phyloP scores from a whole-genome alignment of 2,329 filamentous ascomycete species.

The Pleomassaria siparia region DNA sequence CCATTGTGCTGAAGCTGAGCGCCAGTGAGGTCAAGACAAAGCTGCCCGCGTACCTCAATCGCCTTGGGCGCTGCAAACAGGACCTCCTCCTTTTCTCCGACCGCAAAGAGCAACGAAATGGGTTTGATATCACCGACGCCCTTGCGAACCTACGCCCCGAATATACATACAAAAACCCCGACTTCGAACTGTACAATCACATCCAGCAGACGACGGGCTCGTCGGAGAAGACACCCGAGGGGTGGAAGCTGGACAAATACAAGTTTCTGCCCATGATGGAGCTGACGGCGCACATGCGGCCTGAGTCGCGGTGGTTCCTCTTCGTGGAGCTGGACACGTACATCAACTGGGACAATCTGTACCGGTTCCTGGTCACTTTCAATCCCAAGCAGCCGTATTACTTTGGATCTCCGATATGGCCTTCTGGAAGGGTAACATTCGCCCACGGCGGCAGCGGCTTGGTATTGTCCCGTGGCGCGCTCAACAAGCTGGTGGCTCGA shows the following conservation, averaged over 20 bases:
- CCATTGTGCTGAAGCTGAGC: constrained; percentile 60
- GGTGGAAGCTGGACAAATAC: constrained; percentile 60
- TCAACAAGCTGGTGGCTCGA: constrained; percentile 46
- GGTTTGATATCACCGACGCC: constrained; percentile 50
- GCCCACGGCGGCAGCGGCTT: constrained; percentile 49
- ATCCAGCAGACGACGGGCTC: constrained; percentile 44
- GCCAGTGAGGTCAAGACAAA: constrained; percentile 59
- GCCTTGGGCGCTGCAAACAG: constrained; percentile 57
- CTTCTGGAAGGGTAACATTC: constrained; percentile 38
- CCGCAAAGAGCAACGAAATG: constrained; percentile 54
- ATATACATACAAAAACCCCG: constrained; percentile 47
- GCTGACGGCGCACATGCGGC: constrained; percentile 46
- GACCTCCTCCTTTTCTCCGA: constrained; percentile 62
- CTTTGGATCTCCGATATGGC: constrained; percentile 44
- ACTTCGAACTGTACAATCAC: constrained; percentile 55
- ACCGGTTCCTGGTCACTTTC: constrained; percentile 43
- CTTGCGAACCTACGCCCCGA: constrained; percentile 49
- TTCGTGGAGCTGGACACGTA: constrained; percentile 43
- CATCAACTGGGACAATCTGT: constrained; percentile 43
- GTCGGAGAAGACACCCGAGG: constrained; percentile 50
- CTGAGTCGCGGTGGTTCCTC: constrained; percentile 38
- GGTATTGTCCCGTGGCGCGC: constrained; percentile 50
- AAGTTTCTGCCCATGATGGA: constrained; percentile 60
- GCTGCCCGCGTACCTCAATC: constrained; percentile 58
- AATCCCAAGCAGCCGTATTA: constrained; percentile 42